Percentiles rank a stretch among this genome's conserved stretches.
These are phyloP conservation scores for Pyrus communis DNA, from an alignment of 306 rosid genomes.

Conservation along the genomic window DNA sequence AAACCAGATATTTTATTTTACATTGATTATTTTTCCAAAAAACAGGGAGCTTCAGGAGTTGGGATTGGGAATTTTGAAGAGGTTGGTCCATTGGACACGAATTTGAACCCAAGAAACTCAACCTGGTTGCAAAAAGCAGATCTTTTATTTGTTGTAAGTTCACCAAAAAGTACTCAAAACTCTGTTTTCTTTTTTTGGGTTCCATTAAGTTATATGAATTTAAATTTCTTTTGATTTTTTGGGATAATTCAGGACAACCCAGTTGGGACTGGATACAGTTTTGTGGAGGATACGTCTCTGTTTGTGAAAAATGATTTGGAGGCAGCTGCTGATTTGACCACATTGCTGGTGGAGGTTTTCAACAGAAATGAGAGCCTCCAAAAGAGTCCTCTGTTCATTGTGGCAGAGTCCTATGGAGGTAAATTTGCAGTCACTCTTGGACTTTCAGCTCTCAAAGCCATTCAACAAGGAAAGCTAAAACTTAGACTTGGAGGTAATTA, in stretches of 20 bases:
- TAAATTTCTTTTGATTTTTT: not conserved
- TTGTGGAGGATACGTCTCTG: conserved; percentile 47
- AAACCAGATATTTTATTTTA: not conserved
- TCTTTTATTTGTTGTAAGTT: conserved; percentile 64
- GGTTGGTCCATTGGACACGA: conserved; percentile 65
- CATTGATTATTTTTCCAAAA: not conserved
- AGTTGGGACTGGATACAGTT: conserved; percentile 89
- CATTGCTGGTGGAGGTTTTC: conserved; percentile 46
- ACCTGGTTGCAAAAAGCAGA: conserved; percentile 75
- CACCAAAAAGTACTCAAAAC: not conserved
- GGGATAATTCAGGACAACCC: conserved; percentile 61
- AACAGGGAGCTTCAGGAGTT: conserved; percentile 81
- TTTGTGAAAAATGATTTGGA: conserved; percentile 67
- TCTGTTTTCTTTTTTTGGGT: not conserved
- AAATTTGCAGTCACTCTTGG: conserved; percentile 75
- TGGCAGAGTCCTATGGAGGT: conserved; percentile 95
- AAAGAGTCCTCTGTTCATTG: conserved; percentile 66
- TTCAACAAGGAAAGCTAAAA: conserved; percentile 40
- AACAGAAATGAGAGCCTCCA: conserved; percentile 48
- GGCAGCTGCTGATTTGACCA: conserved; percentile 71
- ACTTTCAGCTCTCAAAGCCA: conserved; percentile 53
- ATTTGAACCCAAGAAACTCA: conserved; percentile 60
- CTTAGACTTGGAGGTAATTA: conserved; percentile 58
- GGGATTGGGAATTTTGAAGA: conserved; percentile 84
- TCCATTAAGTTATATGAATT: not conserved